Percentiles rank a stretch among this genome's conserved stretches.
Evolutionary conservation across 768 basidiomycete species (phyloP).

Genomic region (Jaapia argillacea): DNA sequence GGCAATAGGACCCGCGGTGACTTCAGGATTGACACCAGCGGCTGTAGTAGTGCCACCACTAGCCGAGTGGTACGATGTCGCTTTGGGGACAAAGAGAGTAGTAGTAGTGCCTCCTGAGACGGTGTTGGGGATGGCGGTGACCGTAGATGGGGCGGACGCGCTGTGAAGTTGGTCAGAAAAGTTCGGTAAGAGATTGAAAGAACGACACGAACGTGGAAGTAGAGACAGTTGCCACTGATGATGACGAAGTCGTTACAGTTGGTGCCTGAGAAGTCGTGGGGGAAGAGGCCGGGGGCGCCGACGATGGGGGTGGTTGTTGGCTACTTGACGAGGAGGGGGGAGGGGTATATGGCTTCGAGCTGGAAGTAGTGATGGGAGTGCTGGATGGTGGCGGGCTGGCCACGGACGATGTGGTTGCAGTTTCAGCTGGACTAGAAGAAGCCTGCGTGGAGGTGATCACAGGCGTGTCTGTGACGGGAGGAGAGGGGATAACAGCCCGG

Average conservation of each 20-base stretch:
- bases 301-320: constrained; percentile 5
- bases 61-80: neutral
- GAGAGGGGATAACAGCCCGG: constrained; percentile 5
- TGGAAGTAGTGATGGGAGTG: constrained; percentile 1
- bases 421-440: constrained; percentile 6
- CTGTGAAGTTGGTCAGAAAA: constrained; percentile 4
- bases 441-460: constrained; percentile 3
- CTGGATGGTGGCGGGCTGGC: constrained; percentile 3
- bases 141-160: constrained; percentile 3
- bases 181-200: neutral
- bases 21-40: too few relatives aligned
- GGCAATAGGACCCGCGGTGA: neutral
- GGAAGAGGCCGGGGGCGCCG: neutral
- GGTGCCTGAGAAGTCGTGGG: constrained; percentile 3
- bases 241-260: neutral
- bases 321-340: constrained; percentile 6
- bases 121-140: neutral
- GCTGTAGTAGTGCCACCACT: neutral
- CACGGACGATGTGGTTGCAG: constrained; percentile 7
- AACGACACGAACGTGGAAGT: neutral
- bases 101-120: neutral
- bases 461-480: constrained; percentile 3
- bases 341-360: too few relatives aligned
- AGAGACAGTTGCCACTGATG: neutral
- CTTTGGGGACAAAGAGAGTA: neutral